phyloP scores from a whole-genome alignment of 768 basidiomycete species.

The Fomitopsis pulvina region DNA sequence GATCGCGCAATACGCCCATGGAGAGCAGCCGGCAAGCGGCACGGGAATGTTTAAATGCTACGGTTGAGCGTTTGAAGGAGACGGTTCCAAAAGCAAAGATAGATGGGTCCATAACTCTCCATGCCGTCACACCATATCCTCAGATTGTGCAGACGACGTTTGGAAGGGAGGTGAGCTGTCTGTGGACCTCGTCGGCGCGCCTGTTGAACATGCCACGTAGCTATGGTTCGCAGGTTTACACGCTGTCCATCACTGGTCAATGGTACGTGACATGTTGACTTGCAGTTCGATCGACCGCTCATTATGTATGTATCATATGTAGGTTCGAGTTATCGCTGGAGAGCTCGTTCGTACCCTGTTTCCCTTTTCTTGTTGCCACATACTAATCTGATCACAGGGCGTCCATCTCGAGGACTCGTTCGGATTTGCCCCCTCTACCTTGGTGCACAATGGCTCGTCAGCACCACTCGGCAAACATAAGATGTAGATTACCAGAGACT shows the following conservation, averaged over 20 bases:
- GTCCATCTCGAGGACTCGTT: constrained; percentile 69
- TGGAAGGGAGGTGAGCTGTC: constrained; percentile 59
- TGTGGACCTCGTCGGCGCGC: neutral
- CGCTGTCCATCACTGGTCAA: constrained; percentile 89
- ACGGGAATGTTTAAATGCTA: constrained; percentile 44
- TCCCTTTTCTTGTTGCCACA: neutral
- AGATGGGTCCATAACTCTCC: constrained; percentile 57
- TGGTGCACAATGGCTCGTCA: constrained; percentile 67
- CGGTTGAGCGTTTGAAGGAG: constrained; percentile 50
- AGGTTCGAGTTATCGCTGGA: constrained; percentile 81
- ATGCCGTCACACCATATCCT: constrained; percentile 75
- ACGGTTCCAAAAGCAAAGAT: constrained; percentile 42
- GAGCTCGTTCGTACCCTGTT: constrained; percentile 52
- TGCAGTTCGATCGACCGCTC: constrained; percentile 3
- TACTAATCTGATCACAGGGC: constrained; percentile 33
- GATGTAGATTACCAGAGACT: constrained; percentile 30
- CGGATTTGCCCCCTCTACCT: constrained; percentile 81
- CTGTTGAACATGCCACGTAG: constrained; percentile 29
- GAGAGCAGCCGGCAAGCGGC: constrained; percentile 62
- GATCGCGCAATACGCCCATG: constrained; percentile 79
- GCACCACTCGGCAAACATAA: constrained; percentile 61
- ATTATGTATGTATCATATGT: neutral
- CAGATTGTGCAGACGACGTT: constrained; percentile 76
- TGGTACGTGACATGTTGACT: constrained; percentile 42
- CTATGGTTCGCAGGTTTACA: constrained; percentile 84